Evolutionary conservation across 1,284 basidiomycete genomes (phyloP).

Genomic region (Ceratobasidium sp.): DNA sequence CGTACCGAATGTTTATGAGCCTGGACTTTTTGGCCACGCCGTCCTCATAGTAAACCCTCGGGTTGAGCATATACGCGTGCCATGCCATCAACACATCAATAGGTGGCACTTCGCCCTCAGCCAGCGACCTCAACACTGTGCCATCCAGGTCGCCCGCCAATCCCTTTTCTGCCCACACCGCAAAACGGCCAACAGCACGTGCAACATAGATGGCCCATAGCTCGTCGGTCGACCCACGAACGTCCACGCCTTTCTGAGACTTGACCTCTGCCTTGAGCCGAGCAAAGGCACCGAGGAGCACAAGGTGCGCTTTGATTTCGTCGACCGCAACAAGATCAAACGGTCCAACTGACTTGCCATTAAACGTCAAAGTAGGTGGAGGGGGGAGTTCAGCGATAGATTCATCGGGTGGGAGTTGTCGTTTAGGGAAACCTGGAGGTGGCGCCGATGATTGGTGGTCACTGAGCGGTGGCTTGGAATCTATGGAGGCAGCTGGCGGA

Average conservation of each 20-base stretch:
- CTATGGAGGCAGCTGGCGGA: not conserved
- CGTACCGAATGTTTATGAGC: slow-evolving; percentile 33
- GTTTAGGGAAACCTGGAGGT: not conserved
- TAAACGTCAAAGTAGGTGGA: slow-evolving; percentile 33
- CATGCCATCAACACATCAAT: slow-evolving; percentile 59
- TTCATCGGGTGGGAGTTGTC: no score
- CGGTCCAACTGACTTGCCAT: slow-evolving; percentile 20
- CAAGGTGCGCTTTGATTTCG: slow-evolving; percentile 42
- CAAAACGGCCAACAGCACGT: slow-evolving; percentile 42
- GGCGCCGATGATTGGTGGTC: not conserved
- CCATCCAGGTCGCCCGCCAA: not conserved
- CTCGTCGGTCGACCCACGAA: slow-evolving; percentile 35
- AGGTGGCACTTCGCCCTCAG: slow-evolving; percentile 50
- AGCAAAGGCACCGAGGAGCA: slow-evolving; percentile 42
- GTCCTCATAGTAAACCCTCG: slow-evolving; percentile 42
- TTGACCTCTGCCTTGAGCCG: slow-evolving; percentile 39
- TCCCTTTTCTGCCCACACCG: slow-evolving; percentile 33
- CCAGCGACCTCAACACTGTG: not conserved
- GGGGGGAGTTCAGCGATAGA: slow-evolving; percentile 1
- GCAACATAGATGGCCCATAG: slow-evolving; percentile 43
- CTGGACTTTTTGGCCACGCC: slow-evolving; percentile 31
- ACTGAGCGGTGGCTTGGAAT: slow-evolving; percentile 9
- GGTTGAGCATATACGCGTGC: slow-evolving; percentile 57
- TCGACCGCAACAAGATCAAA: slow-evolving; percentile 38
- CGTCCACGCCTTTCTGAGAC: slow-evolving; percentile 33